Conservation (phyloP, 768 basidiomycete genomes). For the Mycena haematopus region DNA sequence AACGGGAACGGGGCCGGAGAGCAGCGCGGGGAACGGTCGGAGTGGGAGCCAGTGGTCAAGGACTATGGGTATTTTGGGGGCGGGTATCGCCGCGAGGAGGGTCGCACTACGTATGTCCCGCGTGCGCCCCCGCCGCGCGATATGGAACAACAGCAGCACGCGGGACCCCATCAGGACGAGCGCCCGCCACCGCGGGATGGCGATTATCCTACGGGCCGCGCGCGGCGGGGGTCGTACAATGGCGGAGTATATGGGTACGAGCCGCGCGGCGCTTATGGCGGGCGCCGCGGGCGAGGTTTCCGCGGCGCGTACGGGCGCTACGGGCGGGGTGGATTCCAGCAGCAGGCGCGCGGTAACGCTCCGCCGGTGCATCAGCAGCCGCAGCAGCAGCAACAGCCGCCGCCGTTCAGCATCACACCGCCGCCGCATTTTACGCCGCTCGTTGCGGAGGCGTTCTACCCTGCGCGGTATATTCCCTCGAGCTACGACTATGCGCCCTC, state of each 20-base stretch:
- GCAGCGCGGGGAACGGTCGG: conserved; percentile 14
- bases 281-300: conserved; percentile 20
- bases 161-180: conserved; percentile 8
- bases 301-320: conserved; percentile 14
- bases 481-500: conserved; percentile 19
- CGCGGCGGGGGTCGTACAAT: conserved; percentile 26
- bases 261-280: conserved; percentile 22
- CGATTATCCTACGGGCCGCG: conserved; percentile 13
- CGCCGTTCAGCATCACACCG: conserved; percentile 23
- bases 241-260: conserved; percentile 20
- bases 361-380: conserved; percentile 14
- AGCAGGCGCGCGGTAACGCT: background rate
- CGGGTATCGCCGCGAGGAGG: conserved; percentile 10
- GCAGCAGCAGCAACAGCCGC: conserved; percentile 17
- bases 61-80: conserved; percentile 21
- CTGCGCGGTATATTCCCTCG: conserved; percentile 20
- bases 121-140: conserved; percentile 4
- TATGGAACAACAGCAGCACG: conserved; percentile 6
- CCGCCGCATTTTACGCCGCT: conserved; percentile 24
- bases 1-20: conserved; percentile 7
- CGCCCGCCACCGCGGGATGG: conserved; percentile 21
- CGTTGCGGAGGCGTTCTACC: conserved; percentile 19
- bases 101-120: conserved; percentile 4
- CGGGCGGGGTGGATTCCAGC: conserved; percentile 20
- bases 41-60: conserved; percentile 28